phyloP scores from a whole-genome alignment of 257 asterid genomes.

The Solanum clarkiae region DNA sequence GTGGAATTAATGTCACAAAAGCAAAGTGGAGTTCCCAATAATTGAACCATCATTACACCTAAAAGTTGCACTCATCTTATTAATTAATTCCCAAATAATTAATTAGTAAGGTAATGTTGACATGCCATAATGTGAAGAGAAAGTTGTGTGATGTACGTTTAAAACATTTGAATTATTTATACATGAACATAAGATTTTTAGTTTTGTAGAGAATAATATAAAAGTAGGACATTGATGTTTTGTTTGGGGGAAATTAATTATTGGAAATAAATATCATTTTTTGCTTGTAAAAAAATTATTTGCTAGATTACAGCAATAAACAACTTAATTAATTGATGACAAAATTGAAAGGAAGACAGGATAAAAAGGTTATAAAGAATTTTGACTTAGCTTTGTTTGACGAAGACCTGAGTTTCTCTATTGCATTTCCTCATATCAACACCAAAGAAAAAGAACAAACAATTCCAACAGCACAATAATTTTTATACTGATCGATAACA shows the following conservation, averaged over 20 bases:
- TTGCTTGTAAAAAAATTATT: neutral
- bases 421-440: no score
- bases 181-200: neutral
- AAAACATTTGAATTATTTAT: neutral
- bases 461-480: no score
- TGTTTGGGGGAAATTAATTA: no score
- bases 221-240: neutral
- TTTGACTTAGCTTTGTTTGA: neutral
- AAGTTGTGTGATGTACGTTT: neutral
- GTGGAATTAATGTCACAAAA: slow-evolving; percentile 49
- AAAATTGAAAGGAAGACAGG: neutral
- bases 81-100: neutral
- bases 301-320: neutral
- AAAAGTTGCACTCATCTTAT: slow-evolving; percentile 28
- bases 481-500: no score
- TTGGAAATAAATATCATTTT: no score
- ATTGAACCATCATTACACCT: slow-evolving; percentile 74
- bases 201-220: neutral
- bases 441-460: no score
- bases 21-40: slow-evolving; percentile 31
- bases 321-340: neutral
- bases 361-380: neutral
- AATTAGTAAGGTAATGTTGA: neutral
- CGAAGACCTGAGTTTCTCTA: neutral
- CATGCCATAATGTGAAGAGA: neutral